Conservation (phyloP, 2,329 filamentous ascomycete genomes). For the Aspergillus brasiliensis region DNA sequence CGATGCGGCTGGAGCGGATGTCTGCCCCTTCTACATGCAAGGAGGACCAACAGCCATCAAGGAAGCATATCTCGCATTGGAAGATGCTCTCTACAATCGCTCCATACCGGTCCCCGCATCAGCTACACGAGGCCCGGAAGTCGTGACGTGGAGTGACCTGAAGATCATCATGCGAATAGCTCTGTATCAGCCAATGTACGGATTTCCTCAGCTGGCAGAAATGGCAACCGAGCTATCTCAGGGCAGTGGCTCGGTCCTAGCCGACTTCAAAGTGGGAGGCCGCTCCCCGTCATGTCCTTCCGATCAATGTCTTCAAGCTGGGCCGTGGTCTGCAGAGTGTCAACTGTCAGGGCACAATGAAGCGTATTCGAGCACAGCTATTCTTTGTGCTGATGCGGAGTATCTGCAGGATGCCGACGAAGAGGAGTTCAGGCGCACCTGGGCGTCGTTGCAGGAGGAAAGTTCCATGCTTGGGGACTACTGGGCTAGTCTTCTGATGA, state of each 20-base stretch:
- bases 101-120: conserved; percentile 36
- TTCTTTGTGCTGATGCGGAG: conserved; percentile 36
- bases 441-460: conserved; percentile 25
- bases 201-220: conserved; percentile 31
- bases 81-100: conserved; percentile 25
- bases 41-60: conserved; percentile 34
- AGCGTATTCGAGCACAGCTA: conserved; percentile 32
- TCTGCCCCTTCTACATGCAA: conserved; percentile 33
- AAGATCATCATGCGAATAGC: conserved; percentile 33
- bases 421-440: conserved; percentile 25
- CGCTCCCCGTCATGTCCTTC: conserved; percentile 31
- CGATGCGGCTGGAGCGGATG: conserved; percentile 25
- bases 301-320: conserved; percentile 29
- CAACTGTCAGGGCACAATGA: conserved; percentile 28
- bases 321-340: conserved; percentile 36
- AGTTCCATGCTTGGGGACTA: conserved; percentile 37
- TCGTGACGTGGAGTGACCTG: conserved; percentile 40
- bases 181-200: conserved; percentile 35
- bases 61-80: conserved; percentile 26
- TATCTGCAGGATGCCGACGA: conserved; percentile 22
- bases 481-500: conserved; percentile 41
- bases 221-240: conserved; percentile 27
- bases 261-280: conserved; percentile 32
- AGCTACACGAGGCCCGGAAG: conserved; percentile 32
- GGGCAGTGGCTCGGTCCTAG: conserved; percentile 31